Evolutionary conservation across 177 flowering plant species (phyloP), one percentile per base, ranked within the genome.

Genomic region (Vitis hybrid): DNA sequence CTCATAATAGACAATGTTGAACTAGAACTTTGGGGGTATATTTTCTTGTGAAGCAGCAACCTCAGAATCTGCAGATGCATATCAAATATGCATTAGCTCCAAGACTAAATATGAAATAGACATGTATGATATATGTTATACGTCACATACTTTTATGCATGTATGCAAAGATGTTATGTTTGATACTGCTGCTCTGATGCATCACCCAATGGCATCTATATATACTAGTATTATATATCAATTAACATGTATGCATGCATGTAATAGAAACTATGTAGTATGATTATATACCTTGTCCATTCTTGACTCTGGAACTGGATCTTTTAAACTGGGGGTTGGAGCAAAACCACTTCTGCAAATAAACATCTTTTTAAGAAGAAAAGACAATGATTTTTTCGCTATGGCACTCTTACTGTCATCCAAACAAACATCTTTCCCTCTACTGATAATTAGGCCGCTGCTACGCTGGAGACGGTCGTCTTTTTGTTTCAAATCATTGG

Each of bases 351-450:
- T 76, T 32, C 74, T 68, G 70, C 90, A 86, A 2, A 70, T 75
- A 61, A 89, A 78, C 75, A 88, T 74, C 73, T 86, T 91, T 78
- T 87, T 90, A 5, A 91, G 81, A 67, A 90, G 90, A 73, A 87
- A 86, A 27, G 88, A 68, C 7, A 90, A 10, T 9, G 94, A 83
- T 70, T 77, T 86, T 72, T 80, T 86, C 15, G 76, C 65, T 59
- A 87, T 79, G 5, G 60, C 77, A 55, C 54, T 82, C n/a, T 64
- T 83, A 11, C 48, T 74, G 12, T 67, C 70, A 21, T 87, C 86
- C 62, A 52, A 2, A 46, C 79, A 53, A 11, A 79, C 69, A 27
- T 82, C 88, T 65, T 80, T 85, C 68, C 81, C 82, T 72, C 77
- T 77, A 46, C 75, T 79, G 32, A 80, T 67, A 11, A 83, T 70